Base-by-base conservation (phyloP, 352 stramenopile genomes). In the Phytophthora sp. region DNA sequence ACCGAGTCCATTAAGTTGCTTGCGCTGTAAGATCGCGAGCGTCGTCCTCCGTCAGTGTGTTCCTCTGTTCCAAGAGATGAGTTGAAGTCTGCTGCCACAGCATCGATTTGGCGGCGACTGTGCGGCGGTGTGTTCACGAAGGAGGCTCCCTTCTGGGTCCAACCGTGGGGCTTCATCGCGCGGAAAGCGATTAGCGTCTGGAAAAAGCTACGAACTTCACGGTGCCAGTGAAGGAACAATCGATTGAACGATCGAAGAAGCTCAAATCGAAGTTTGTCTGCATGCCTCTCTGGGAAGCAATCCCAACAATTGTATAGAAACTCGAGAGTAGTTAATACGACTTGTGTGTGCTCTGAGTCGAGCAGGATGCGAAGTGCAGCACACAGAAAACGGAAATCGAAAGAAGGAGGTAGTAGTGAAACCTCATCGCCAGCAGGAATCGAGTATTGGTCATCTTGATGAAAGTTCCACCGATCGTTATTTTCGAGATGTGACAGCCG, bases 271-370 rank as follows among this genome's bases (percentile, higher is more conserved):
- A 96, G 60, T 26, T 96, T 96, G 37, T 96, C 88, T 2, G 88
- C 88, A 65, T 96, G 88, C 12, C 88, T 82, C 55, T 96, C 88
- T 1, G 88, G 88, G 24, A 96, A 96, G 54, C 84, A 94, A 62
- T 96, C 88, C 88, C 88, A 96, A 45, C 85, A 93, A 30, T 96
- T 96, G 71, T 96, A 96, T 24, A 96, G 55, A 49, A 96, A 94
- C 54, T 96, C 88, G 27, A 96, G 60, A 0, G 88, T 96, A 15
- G 88, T 95, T 18, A 96, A 60, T 10, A 94, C 83, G 10, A 96
- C 87, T 32, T 96, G 88, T 0, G 87, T 95, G 55, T 96, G 88
- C 44, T 96, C 88, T 1, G 86, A 94, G 5, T 84, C 72, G 48
- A 96, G 53, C 9, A 96, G 60, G 57, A 96, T 94, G 26, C 87